phyloP scores from a whole-genome alignment of 176 grass and related monocot species.

The Triticum aestivum region DNA sequence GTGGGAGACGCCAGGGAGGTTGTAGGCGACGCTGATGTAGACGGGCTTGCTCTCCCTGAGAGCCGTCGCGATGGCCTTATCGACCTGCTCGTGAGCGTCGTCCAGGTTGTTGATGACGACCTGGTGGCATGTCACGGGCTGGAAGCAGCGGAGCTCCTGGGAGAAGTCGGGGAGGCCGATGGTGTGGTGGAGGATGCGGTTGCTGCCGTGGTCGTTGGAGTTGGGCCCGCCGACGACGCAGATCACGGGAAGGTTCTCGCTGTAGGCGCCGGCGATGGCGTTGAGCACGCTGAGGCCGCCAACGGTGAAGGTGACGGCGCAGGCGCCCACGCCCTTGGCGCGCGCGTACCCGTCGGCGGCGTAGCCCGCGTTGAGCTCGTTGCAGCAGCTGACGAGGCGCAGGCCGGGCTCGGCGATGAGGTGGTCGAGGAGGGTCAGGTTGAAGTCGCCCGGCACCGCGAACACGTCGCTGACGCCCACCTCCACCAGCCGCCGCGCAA shows the following conservation, averaged over 20 bases:
- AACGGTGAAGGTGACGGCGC: conserved; percentile 88
- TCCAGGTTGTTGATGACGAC: conserved; percentile 21
- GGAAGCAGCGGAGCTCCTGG: conserved; percentile 84
- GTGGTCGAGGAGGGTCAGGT: conserved; percentile 85
- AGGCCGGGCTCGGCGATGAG: conserved; percentile 82
- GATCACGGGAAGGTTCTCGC: conserved; percentile 87
- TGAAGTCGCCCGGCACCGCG: conserved; percentile 91
- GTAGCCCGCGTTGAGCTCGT: conserved; percentile 66
- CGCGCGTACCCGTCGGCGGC: conserved; percentile 64
- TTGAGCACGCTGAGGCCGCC: conserved; percentile 87
- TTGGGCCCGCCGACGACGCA: conserved; percentile 85
- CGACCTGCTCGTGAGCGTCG: conserved; percentile 9
- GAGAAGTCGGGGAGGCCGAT: conserved; percentile 89
- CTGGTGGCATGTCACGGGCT: conserved; percentile 76
- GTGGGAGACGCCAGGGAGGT: neutral
- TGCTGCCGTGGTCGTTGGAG: conserved; percentile 88
- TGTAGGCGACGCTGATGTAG: conserved; percentile 5
- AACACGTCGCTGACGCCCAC: conserved; percentile 76
- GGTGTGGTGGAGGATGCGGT: conserved; percentile 90
- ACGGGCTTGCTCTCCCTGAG: conserved; percentile 12
- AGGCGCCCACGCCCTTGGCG: conserved; percentile 61
- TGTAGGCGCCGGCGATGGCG: conserved; percentile 87
- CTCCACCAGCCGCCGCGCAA: conserved; percentile 70
- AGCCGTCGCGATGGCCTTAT: neutral
- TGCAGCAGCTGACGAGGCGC: conserved; percentile 59